These are phyloP conservation scores for Lepidium didymum DNA, from an alignment of 345 rosid genomes.

Conservation along the genomic window DNA sequence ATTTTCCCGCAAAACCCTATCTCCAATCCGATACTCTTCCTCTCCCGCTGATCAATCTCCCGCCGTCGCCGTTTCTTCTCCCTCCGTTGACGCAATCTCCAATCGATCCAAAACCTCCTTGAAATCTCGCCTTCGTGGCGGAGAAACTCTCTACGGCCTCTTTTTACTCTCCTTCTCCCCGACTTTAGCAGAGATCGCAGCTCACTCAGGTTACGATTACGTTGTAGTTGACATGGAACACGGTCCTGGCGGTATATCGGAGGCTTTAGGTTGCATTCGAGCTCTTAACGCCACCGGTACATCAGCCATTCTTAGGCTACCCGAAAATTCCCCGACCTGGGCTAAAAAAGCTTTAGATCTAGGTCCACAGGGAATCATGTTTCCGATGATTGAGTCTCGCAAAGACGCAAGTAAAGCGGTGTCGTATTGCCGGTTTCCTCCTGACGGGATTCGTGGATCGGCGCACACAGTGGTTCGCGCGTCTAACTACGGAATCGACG, in stretches of 20 bases:
- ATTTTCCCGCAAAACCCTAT: conserved; percentile 26
- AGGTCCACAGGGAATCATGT: conserved; percentile 90
- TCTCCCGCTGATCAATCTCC: conserved; percentile 34
- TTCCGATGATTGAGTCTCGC: conserved; percentile 76
- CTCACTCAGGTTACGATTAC: conserved; percentile 78
- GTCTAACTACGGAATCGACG: conserved; percentile 74
- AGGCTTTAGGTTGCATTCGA: conserved; percentile 59
- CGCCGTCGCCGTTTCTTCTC: background rate
- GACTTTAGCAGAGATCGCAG: conserved; percentile 80
- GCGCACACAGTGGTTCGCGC: conserved; percentile 85
- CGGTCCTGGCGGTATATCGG: conserved; percentile 81
- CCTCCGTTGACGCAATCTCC: background rate
- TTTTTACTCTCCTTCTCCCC: conserved; percentile 90
- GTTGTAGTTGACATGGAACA: conserved; percentile 94
- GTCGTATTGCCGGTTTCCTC: conserved; percentile 79
- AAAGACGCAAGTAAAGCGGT: conserved; percentile 65
- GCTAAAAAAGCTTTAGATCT: conserved; percentile 88
- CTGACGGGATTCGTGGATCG: conserved; percentile 69
- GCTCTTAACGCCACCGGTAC: conserved; percentile 56
- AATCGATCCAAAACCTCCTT: conserved; percentile 30
- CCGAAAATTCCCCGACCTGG: conserved; percentile 67
- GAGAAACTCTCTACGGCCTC: conserved; percentile 74
- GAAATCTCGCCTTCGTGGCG: conserved; percentile 66
- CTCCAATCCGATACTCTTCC: conserved; percentile 22
- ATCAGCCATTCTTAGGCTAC: conserved; percentile 66